Base-by-base conservation (phyloP, 2,329 filamentous ascomycete genomes). In the Leptographium wingfieldii region DNA sequence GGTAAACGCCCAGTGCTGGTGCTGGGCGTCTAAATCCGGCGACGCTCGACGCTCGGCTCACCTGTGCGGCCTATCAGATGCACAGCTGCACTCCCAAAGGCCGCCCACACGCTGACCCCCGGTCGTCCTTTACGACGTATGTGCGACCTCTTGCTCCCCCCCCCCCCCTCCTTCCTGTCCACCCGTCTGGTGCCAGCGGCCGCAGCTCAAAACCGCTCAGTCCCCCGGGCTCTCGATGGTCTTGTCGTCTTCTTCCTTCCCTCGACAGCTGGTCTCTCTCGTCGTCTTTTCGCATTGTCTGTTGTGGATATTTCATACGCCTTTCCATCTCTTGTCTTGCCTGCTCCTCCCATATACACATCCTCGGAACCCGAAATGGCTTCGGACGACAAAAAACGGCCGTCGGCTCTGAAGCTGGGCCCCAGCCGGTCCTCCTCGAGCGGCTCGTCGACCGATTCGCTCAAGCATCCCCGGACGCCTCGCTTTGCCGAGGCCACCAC, bases 401-500 rank as follows among this genome's bases (percentile, higher is more conserved):
- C 81, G 65, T 68, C 74, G 70, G 80, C 80, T 60, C 73, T 84
- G 57, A 80, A 81, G 65, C 72, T 84, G 60, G 72, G 75, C 33
- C 76, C 79, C 31, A 70, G 73, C 60, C 76, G 79, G 61, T 78
- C 80, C 5, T 75, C 76, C 54, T 73, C 74, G 57, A 82, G 80
- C 16, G 75, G 74, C 48, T 80, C 80, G 33, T 79, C 79, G 60
- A 74, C 75, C 64, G 77, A 75, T 53, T 84, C 81, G 19, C 74
- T 84, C 51, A 88, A 87, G 74, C 77, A 81, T 48, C 86, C 86
- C 63, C 81, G 88, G 68, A 87, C 86, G 66, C 86, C 88, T 67
- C 85, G 88, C 68, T 92, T 92, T 69, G 87, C 86, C 59, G 88
- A 92, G 76, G 88, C 87, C 53, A 92, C 88, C 35, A 81, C 87